A percentile compares a stretch with the other conserved stretches of the same genome.
Evolutionary conservation across 1,284 basidiomycete genomes (phyloP).

Genomic region (Tetrapyrgos nigripes): DNA sequence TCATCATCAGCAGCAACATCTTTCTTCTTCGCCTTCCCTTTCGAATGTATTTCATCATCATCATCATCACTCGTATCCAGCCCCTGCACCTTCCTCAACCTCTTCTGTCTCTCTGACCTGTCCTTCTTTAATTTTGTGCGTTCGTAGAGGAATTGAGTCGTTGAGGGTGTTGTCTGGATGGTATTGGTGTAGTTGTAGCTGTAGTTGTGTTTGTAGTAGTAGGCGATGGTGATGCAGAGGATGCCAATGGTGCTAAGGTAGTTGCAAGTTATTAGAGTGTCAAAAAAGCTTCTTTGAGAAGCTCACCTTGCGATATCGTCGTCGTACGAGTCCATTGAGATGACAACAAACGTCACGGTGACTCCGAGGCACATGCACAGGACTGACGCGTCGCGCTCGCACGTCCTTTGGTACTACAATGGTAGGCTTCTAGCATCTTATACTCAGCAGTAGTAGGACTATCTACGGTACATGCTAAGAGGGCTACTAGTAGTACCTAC

Average conservation of each 20-base stretch:
- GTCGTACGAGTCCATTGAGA: background rate
- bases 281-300: background rate
- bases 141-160: constrained; percentile 11
- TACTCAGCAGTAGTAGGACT: too few species aligned
- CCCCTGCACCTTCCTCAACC: constrained; percentile 9
- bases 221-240: background rate
- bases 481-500: too few species aligned
- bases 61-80: constrained; percentile 9
- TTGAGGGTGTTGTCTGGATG: background rate
- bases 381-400: too few species aligned
- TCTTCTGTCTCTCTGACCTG: constrained; percentile 13
- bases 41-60: background rate
- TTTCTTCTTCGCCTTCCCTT: constrained; percentile 9
- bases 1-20: constrained; percentile 33
- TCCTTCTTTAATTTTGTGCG: constrained; percentile 18
- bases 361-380: too few species aligned
- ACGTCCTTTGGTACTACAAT: too few species aligned
- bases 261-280: background rate
- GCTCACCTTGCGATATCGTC: constrained; percentile 7
- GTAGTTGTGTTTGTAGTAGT: too few species aligned
- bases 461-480: too few species aligned
- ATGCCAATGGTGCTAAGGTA: too few species aligned
- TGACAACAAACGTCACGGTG: background rate
- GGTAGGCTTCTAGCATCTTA: too few species aligned
- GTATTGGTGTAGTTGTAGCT: too few species aligned